Conservation (phyloP, 768 basidiomycete species). For the Trametes maxima region DNA sequence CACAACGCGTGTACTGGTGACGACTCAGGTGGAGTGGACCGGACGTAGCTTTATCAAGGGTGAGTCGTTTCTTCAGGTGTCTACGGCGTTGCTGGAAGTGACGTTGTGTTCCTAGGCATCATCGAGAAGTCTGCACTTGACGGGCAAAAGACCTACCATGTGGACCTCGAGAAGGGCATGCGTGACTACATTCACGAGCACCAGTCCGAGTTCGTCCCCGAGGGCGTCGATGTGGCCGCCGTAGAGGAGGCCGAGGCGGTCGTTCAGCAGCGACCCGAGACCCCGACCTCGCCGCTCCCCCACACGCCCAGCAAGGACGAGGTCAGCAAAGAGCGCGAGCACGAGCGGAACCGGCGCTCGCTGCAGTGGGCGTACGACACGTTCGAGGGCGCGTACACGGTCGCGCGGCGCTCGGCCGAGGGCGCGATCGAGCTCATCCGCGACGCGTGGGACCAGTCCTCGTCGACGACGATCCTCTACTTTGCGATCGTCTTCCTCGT, state of each 20-base stretch:
- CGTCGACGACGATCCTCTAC: constrained; percentile 70
- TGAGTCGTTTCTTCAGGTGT: constrained; percentile 36
- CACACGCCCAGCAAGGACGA: constrained; percentile 37
- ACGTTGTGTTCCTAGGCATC: constrained; percentile 59
- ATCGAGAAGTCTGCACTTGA: constrained; percentile 92
- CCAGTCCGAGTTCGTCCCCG: constrained; percentile 85
- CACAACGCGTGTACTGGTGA: constrained; percentile 79
- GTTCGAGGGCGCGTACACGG: constrained; percentile 72
- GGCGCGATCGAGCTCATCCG: constrained; percentile 76
- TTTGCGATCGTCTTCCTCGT: constrained; percentile 74
- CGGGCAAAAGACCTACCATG: constrained; percentile 87
- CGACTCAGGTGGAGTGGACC: constrained; percentile 93
- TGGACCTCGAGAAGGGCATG: constrained; percentile 83
- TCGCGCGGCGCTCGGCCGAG: constrained; percentile 67
- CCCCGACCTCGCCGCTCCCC: constrained; percentile 14
- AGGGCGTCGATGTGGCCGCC: constrained; percentile 65
- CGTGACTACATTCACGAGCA: constrained; percentile 88
- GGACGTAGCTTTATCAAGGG: constrained; percentile 97
- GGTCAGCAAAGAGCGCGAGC: constrained; percentile 57
- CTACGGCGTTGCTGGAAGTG: background rate
- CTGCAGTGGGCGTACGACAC: constrained; percentile 92
- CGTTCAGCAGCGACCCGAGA: constrained; percentile 25
- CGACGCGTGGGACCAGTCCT: constrained; percentile 81
- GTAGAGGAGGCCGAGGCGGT: constrained; percentile 49
- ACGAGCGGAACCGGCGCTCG: constrained; percentile 68